A percentile compares a stretch with the other conserved stretches of the same genome.
Evolutionary conservation across 139 green algal species (phyloP).

Genomic region (Closterium sp.): DNA sequence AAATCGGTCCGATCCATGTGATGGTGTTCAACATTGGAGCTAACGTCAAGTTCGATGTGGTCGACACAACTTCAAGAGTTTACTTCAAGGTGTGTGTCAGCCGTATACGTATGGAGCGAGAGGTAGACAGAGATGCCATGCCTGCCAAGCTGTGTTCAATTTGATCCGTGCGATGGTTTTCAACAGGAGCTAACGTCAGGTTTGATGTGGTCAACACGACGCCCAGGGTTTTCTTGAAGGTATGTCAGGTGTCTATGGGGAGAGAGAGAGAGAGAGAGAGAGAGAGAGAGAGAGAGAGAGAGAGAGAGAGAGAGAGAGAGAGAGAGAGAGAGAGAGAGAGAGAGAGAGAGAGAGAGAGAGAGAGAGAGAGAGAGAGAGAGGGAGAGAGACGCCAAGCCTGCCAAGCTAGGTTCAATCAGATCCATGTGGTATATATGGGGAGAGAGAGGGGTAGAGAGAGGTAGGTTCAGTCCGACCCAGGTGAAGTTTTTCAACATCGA

Average conservation of each 20-base stretch:
- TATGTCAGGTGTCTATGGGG: neutral
- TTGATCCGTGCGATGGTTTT: neutral
- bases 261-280: neutral
- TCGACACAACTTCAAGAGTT: neutral
- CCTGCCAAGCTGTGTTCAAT: no score
- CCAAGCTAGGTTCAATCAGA: neutral
- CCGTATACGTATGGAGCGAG: neutral
- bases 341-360: neutral
- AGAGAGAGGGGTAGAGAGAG: no score
- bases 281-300: neutral
- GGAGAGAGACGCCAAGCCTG: no score
- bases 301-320: neutral
- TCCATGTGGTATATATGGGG: neutral
- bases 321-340: neutral
- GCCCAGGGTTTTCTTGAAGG: neutral
- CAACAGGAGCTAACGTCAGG: slow-evolving; percentile 3
- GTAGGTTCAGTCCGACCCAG: no score
- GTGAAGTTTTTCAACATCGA: no score
- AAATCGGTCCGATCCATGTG: neutral
- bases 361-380: neutral
- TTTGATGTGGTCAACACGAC: neutral
- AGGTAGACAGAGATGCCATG: neutral
- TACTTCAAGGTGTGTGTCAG: slow-evolving; percentile 9
- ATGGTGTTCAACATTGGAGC: slow-evolving; percentile 4
- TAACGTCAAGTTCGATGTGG: neutral